Evolutionary conservation across 106 monocot genomes (phyloP).

Genomic region (Chionographis japonica): DNA sequence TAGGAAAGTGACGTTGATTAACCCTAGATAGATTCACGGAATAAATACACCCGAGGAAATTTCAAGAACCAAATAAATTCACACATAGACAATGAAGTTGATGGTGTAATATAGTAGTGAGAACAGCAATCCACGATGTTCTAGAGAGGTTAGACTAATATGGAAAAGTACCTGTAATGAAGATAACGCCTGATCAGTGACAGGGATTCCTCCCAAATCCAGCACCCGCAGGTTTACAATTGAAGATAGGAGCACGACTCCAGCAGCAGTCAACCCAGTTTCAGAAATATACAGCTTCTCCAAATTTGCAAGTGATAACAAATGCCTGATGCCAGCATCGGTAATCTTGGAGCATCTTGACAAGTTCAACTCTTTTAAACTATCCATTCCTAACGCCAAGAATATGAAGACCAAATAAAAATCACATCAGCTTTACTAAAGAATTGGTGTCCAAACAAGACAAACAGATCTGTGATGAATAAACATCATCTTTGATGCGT

Average conservation of each 20-base stretch:
- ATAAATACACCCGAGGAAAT: no score
- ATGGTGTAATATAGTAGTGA: neutral
- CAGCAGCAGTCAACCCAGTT: conserved; percentile 58
- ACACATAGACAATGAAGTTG: neutral
- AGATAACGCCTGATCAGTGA: conserved; percentile 51
- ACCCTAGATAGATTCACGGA: no score
- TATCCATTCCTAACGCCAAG: conserved; percentile 56
- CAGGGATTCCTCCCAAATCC: conserved; percentile 74
- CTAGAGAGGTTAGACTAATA: neutral
- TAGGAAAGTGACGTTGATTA: neutral
- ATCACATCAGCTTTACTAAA: neutral
- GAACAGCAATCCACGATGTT: neutral
- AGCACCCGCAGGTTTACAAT: conserved; percentile 48
- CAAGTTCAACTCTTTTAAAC: conserved; percentile 72
- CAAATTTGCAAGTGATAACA: conserved; percentile 65
- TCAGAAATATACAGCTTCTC: conserved; percentile 70
- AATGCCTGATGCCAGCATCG: conserved; percentile 72
- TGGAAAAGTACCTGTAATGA: conserved; percentile 55
- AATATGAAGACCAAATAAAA: conserved; percentile 2
- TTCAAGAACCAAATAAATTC: no score
- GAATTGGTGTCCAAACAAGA: neutral
- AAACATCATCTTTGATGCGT: no score
- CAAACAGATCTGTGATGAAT: no score
- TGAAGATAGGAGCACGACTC: conserved; percentile 49
- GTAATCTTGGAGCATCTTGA: conserved; percentile 85